A percentile compares a stretch with the other conserved stretches of the same genome.
Conservation (phyloP, 2,329 filamentous ascomycete species). For the Myrmaecium sp. region DNA sequence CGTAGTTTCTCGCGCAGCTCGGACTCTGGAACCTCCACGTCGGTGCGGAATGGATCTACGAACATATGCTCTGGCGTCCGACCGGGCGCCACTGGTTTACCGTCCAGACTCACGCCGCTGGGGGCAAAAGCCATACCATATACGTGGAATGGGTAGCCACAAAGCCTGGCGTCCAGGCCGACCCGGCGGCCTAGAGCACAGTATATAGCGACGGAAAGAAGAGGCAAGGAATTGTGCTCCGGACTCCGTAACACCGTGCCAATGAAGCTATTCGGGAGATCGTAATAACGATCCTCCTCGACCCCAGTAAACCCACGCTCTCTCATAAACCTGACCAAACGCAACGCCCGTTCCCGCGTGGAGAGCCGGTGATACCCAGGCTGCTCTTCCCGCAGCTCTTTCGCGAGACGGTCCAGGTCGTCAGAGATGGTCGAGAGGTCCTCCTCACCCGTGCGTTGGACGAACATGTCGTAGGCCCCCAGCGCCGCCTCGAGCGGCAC, state of each 20-base stretch:
- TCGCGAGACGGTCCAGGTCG: constrained; percentile 48
- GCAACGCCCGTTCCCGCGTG: constrained; percentile 49
- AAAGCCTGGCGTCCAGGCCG: constrained; percentile 60
- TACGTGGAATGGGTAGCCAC: constrained; percentile 71
- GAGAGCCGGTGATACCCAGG: constrained; percentile 38
- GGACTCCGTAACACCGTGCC: constrained; percentile 59
- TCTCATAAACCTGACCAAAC: constrained; percentile 53
- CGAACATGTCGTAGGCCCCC: constrained; percentile 78
- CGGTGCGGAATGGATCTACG: constrained; percentile 62
- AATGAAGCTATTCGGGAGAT: constrained; percentile 74
- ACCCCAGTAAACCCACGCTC: constrained; percentile 53
- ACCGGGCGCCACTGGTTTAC: constrained; percentile 15
- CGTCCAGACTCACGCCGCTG: constrained; percentile 35
- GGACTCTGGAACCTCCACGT: constrained; percentile 45
- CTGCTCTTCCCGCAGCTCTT: constrained; percentile 35
- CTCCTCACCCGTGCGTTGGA: constrained; percentile 53
- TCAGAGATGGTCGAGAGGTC: constrained; percentile 48
- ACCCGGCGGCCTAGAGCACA: constrained; percentile 60
- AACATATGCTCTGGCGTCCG: constrained; percentile 44
- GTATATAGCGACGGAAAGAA: constrained; percentile 78
- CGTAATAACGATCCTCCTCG: constrained; percentile 56
- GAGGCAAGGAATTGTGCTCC: constrained; percentile 63
- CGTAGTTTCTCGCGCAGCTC: constrained; percentile 44
- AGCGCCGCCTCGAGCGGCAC: constrained; percentile 56
- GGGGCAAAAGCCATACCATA: constrained; percentile 58